phyloP scores from a whole-genome alignment of 140 eudicot genomes.

The Bidens hawaiensis region DNA sequence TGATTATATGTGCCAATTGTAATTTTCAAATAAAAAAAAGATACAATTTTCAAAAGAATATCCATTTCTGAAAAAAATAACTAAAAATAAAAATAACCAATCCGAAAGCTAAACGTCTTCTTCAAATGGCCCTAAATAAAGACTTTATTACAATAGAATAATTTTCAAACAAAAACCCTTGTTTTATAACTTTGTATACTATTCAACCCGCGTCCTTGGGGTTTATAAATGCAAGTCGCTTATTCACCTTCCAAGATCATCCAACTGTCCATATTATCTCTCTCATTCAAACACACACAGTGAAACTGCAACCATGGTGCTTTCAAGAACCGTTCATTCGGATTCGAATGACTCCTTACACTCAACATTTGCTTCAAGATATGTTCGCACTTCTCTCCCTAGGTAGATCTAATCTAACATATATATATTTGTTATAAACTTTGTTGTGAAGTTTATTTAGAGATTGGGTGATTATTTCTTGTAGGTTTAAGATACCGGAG shows the following conservation, averaged over 20 bases:
- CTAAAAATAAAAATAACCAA: no score
- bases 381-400: conserved; percentile 52
- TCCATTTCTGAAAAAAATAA: no score
- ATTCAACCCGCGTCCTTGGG: conserved; percentile 1
- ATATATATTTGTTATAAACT: background rate
- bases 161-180: no score
- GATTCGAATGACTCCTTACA: conserved; percentile 40
- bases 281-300: conserved; percentile 5
- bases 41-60: no score
- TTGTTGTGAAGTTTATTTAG: background rate
- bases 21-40: no score
- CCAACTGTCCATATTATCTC: background rate
- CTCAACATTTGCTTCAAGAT: conserved; percentile 66
- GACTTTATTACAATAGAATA: no score
- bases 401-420: conserved; percentile 29
- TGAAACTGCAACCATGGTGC: conserved; percentile 31
- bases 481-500: conserved; percentile 60
- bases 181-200: no score
- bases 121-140: no score
- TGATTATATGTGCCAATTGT: no score
- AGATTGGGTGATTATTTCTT: background rate
- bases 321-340: conserved; percentile 33
- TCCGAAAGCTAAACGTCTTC: no score
- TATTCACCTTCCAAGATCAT: background rate
- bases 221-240: conserved; percentile 15